Evolutionary conservation across 2,329 filamentous ascomycete species (phyloP).

Genomic region (Phialemoniopsis sp.): DNA sequence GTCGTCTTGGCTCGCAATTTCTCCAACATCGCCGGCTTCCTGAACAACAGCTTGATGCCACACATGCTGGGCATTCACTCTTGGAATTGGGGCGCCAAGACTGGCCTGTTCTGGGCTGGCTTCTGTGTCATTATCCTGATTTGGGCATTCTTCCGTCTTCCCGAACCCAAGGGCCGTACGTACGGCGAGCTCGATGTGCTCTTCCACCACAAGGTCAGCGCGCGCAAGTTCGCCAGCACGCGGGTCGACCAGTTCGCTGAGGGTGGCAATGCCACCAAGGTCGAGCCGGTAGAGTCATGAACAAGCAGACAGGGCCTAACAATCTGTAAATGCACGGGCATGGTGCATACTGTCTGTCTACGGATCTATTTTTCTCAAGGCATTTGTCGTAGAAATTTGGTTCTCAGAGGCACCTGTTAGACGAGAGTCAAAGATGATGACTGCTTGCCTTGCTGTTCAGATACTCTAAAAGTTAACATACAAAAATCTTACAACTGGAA

Average conservation of each 20-base stretch:
- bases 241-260: slow-evolving; percentile 11
- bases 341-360: no score
- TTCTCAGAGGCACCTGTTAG: no score
- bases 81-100: slow-evolving; percentile 43
- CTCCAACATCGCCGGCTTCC: slow-evolving; percentile 45
- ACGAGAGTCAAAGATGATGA: no score
- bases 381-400: no score
- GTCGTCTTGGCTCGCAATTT: slow-evolving; percentile 36
- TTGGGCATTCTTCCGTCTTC: slow-evolving; percentile 49
- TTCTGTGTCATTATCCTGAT: slow-evolving; percentile 38
- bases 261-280: background rate
- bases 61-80: slow-evolving; percentile 41
- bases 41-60: slow-evolving; percentile 40
- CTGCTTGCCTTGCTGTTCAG: no score
- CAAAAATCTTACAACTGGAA: no score
- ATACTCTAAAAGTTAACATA: no score
- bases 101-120: slow-evolving; percentile 39
- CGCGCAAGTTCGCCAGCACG: slow-evolving; percentile 22
- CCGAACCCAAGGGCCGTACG: slow-evolving; percentile 49
- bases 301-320: no score
- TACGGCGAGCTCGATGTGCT: slow-evolving; percentile 52
- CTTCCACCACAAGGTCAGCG: slow-evolving; percentile 40
- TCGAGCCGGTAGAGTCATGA: no score
- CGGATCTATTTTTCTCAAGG: no score
- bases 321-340: no score